Base-by-base conservation (phyloP, 2,329 filamentous ascomycete genomes). In the Alternaria ethzedia region DNA sequence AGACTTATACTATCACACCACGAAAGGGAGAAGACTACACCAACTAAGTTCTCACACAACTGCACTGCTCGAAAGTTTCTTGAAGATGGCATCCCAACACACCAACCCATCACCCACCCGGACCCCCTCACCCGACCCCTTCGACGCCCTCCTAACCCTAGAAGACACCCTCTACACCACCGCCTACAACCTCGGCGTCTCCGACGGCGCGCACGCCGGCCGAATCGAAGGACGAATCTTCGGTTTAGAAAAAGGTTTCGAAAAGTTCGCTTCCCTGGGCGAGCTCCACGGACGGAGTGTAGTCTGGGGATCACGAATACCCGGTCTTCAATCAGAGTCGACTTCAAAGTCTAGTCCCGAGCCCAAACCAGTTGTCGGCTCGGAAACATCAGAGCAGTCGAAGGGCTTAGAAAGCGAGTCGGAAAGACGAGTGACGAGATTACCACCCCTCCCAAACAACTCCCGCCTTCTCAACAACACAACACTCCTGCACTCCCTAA, bases 221-320 rank as follows among this genome's bases (percentile, higher is more conserved):
- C 89, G 90, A 61, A 89, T 93, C 68, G 96, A 99, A 85, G 96
- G 96, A 64, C 91, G 94, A 55, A 88, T 93, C 20, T 93, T 98
- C 76, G 96, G 95, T 1, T 88, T 98, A 45, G 91, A 96, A 78
- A 96, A 94, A 68, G 95, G 94, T 0, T 98, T 96, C 72, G 93
- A 97, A 73, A 98, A 97, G 81, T 97, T 96, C 75, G 77, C 91
- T 45, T 90, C 93, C 66, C 87, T 93, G 78, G 95, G 95, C 3
- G 86, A 86, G 62, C 81, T 98, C 30, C 90, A 95, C 71, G 92
- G 93, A 47, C 90, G 89, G 73, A 89, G 93, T 13, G 82, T 91
- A 23, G 85, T 98, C n/a, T 98, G 95, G 94, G 89, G 90, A 12
- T 91, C 92, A 64, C 86, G 94, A 57, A 26, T 94, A 11, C 83